phyloP scores from a whole-genome alignment of 441 rosid species.

The Rhodomyrtus psidioides region DNA sequence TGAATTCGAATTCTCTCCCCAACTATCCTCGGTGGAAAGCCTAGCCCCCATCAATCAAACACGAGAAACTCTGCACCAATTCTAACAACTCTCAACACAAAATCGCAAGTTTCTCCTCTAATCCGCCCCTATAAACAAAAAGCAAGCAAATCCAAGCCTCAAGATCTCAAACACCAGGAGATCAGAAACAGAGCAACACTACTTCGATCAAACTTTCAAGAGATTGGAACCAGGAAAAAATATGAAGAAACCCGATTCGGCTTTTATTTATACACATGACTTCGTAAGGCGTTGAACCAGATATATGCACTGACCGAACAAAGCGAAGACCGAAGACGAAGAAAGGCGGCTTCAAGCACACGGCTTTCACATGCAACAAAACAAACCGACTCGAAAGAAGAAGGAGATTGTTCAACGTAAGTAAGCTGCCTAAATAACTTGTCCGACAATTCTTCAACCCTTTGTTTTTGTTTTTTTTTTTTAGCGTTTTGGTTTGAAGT shows the following conservation, averaged over 20 bases:
- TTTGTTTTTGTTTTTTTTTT: neutral
- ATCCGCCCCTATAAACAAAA: neutral
- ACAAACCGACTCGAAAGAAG: neutral
- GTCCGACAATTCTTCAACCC: neutral
- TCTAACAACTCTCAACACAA: conserved; percentile 5
- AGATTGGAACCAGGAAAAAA: neutral
- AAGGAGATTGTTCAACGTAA: neutral
- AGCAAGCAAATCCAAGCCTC: conserved; percentile 8
- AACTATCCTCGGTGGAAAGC: conserved; percentile 45
- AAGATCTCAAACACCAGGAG: conserved; percentile 2
- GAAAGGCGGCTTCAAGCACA: neutral
- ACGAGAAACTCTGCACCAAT: neutral
- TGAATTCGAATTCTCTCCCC: conserved; percentile 30
- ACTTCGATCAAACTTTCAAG: neutral
- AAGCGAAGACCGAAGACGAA: neutral
- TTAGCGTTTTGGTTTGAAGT: neutral
- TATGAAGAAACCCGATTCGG: neutral
- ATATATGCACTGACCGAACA: neutral
- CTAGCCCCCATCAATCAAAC: conserved; percentile 57
- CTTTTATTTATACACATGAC: neutral
- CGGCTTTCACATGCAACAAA: neutral
- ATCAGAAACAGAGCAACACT: neutral
- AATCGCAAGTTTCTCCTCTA: neutral
- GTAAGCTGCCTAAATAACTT: neutral
- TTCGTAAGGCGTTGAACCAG: neutral